Conservation (phyloP, 345 rosid genomes). For the Aethionema arabicum region DNA sequence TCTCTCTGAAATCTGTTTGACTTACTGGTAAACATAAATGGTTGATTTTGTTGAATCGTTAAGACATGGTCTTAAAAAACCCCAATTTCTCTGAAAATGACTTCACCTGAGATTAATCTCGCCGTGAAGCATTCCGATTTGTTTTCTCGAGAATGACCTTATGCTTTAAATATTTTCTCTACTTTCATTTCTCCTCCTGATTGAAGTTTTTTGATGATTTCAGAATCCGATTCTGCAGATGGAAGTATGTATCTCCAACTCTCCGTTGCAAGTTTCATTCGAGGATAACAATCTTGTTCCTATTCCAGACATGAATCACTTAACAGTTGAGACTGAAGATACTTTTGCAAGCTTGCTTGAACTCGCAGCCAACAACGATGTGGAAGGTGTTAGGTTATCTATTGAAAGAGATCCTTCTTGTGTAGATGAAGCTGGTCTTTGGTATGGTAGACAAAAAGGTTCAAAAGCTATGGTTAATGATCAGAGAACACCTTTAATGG, state of each 20-base stretch:
- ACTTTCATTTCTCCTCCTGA: conserved; percentile 10
- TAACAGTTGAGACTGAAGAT: conserved; percentile 77
- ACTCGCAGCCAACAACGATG: conserved; percentile 88
- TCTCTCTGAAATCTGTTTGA: conserved; percentile 33
- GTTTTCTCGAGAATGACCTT: conserved; percentile 3
- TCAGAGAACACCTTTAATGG: conserved; percentile 88
- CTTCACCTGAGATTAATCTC: conserved; percentile 2
- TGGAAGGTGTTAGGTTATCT: conserved; percentile 55
- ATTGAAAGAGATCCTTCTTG: conserved; percentile 62
- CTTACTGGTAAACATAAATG: conserved; percentile 7
- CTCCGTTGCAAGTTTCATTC: conserved; percentile 28
- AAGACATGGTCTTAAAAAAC: conserved; percentile 18
- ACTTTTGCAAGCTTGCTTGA: conserved; percentile 84
- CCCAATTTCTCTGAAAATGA: conserved; percentile 19
- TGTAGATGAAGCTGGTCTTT: conserved; percentile 70
- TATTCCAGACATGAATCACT: conserved; percentile 64
- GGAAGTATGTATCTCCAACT: conserved; percentile 52
- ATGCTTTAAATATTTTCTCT: conserved; percentile 2
- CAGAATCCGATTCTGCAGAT: conserved; percentile 42
- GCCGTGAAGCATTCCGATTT: conserved; percentile 11
- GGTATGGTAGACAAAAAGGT: conserved; percentile 92
- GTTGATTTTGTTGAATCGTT: conserved; percentile 14
- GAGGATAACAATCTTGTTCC: conserved; percentile 38
- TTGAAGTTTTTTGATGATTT: neutral
- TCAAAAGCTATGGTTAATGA: conserved; percentile 80